Base-by-base conservation (phyloP, 306 rosid genomes). In the Geum urbanum region DNA sequence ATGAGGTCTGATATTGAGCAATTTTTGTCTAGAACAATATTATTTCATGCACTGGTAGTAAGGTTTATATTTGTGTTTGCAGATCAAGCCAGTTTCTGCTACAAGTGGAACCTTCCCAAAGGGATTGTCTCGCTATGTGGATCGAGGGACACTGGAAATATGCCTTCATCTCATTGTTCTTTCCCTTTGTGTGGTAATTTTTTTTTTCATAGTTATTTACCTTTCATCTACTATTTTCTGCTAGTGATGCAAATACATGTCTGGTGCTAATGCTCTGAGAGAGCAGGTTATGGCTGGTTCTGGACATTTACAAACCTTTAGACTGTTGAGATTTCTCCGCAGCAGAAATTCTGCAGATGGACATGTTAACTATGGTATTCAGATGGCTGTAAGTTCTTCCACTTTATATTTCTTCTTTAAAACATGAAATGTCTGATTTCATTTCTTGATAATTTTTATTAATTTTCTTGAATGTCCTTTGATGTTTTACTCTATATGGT, bases 251-350 rank as follows among this genome's bases (percentile, higher is more conserved):
- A 70, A 43, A 32, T 46, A 73, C 78, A 70, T 55, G 48, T 63
- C 27, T 44, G 48, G 73, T 78, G 67, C 73, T 77, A 55, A 78
- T 76, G 67, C 70, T 85, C 52, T 72, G 73, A 69, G 22, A 59
- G 69, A 45, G 52, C 86, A 92, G 98, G 92, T 92, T 70, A 90
- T 92, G 97, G 98, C 98, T 76, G 98, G 98, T 72, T 90, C 98
- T 75, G 98, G 98, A 77, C 95, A 90, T 86, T 79, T 92, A 79
- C 90, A 90, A 74, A 92, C 96, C 55, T 88, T 92, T 70, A 90
- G 85, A 52, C 75, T 92, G 58, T 77, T 92, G 84, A 88, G 94
- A 84, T 92, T 92, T 75, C 83, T 92, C 59, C 85, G 98, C 69
- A 86, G 88, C 82, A 88, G 98, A 80, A 90, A 88, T 80, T 88